phyloP scores from a whole-genome alignment of 208 protist genomes.

The Acanthamoeba polyphaga region DNA sequence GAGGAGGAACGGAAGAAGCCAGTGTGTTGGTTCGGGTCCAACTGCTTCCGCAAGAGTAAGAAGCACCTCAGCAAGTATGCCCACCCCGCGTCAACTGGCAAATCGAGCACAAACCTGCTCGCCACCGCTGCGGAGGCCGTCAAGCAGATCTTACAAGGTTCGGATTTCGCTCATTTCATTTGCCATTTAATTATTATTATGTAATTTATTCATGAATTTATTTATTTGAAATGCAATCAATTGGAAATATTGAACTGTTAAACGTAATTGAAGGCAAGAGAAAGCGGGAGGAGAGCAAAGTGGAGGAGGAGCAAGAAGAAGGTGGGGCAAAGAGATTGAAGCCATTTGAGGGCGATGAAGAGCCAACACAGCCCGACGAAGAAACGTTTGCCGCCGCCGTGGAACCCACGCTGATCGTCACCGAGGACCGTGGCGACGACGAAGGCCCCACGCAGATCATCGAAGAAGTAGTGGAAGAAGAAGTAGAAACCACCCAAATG shows the following conservation, averaged over 20 bases:
- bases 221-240: too few relatives aligned
- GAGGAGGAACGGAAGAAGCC: constrained; percentile 1
- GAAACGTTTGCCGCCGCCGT: background rate
- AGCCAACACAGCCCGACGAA: background rate
- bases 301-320: background rate
- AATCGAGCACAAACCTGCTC: background rate
- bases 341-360: constrained; percentile 14
- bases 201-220: background rate
- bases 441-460: background rate
- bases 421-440: background rate
- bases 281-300: background rate
- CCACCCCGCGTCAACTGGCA: background rate
- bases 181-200: background rate
- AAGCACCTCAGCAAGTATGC: background rate
- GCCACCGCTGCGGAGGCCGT: background rate
- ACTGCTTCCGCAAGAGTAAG: constrained; percentile 32
- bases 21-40: background rate
- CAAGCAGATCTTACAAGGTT: background rate
- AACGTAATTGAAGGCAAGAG: background rate
- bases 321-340: background rate
- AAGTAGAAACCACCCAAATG: constrained; percentile 21
- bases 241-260: too few relatives aligned
- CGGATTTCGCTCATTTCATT: background rate
- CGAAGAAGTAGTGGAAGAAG: background rate
- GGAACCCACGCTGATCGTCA: background rate